phyloP scores from a whole-genome alignment of 2,329 filamentous ascomycete species.

The Calonectria honghensis region DNA sequence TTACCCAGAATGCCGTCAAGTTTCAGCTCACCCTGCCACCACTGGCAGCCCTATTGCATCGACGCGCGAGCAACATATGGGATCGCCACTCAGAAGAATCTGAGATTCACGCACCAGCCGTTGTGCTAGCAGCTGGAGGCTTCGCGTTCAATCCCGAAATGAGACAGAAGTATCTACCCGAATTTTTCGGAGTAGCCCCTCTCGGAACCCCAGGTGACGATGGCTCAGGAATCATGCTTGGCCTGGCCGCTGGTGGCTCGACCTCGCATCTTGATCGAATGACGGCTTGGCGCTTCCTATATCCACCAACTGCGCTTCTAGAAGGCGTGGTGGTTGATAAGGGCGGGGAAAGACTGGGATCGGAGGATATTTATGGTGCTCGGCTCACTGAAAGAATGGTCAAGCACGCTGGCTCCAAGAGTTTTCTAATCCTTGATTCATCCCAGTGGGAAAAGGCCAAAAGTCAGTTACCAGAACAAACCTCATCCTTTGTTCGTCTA shows the following conservation, averaged over 20 bases:
- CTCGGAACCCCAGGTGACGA: constrained; percentile 6
- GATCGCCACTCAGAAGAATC: background rate
- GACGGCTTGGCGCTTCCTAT: background rate
- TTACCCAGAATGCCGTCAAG: background rate
- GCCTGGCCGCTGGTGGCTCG: background rate
- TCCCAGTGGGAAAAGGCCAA: constrained; percentile 2
- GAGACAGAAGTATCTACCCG: constrained; percentile 1
- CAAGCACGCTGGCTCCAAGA: background rate
- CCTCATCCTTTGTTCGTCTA: background rate
- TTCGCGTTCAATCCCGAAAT: constrained; percentile 12
- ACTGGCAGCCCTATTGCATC: background rate
- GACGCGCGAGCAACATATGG: background rate
- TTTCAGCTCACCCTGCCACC: constrained; percentile 2
- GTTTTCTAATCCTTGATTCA: constrained; percentile 10
- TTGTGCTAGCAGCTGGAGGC: background rate
- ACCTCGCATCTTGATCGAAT: constrained; percentile 1
- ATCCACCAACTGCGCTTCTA: background rate
- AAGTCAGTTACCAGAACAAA: background rate
- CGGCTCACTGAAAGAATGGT: background rate
- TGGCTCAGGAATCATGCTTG: background rate
- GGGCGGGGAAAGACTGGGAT: background rate
- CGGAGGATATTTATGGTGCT: background rate
- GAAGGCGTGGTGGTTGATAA: background rate
- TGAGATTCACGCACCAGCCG: background rate
- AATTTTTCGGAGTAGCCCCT: background rate